phyloP scores from a whole-genome alignment of 2,329 filamentous ascomycete genomes.

The Cryphonectria nitschkei region DNA sequence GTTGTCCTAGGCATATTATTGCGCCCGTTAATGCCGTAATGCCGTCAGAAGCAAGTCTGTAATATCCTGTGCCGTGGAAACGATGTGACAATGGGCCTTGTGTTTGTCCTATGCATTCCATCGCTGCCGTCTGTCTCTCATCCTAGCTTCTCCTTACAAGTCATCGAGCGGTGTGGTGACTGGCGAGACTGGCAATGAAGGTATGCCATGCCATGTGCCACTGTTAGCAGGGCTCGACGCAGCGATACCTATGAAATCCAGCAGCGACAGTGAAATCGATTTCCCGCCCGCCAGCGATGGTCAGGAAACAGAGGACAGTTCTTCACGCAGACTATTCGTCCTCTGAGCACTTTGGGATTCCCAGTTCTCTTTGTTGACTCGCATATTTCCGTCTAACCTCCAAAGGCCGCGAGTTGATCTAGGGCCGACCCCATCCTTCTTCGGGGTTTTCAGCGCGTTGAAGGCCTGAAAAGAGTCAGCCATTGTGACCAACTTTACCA shows the following conservation, averaged over 20 bases:
- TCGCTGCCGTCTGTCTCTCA: neutral
- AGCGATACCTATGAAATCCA: neutral
- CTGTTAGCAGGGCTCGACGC: neutral
- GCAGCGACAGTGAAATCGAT: neutral
- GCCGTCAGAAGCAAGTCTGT: slow-evolving; percentile 12
- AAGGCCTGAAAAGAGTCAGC: neutral
- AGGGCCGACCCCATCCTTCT: neutral
- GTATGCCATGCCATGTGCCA: neutral
- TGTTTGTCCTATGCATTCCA: neutral
- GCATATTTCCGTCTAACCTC: neutral
- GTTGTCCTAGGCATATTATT: neutral
- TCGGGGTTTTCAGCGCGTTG: neutral
- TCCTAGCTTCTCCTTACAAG: neutral
- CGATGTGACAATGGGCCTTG: neutral
- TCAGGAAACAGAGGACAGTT: neutral
- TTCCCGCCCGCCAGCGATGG: neutral
- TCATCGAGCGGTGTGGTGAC: neutral
- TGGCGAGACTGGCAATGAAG: neutral
- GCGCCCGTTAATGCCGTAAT: slow-evolving; percentile 2
- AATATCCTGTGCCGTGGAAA: neutral
- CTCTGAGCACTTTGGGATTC: neutral
- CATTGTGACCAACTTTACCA: neutral
- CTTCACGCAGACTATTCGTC: neutral
- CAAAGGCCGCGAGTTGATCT: neutral
- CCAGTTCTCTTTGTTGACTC: neutral